Evolutionary conservation across 768 basidiomycete genomes (phyloP).

Genomic region (Trametes sanguinea): DNA sequence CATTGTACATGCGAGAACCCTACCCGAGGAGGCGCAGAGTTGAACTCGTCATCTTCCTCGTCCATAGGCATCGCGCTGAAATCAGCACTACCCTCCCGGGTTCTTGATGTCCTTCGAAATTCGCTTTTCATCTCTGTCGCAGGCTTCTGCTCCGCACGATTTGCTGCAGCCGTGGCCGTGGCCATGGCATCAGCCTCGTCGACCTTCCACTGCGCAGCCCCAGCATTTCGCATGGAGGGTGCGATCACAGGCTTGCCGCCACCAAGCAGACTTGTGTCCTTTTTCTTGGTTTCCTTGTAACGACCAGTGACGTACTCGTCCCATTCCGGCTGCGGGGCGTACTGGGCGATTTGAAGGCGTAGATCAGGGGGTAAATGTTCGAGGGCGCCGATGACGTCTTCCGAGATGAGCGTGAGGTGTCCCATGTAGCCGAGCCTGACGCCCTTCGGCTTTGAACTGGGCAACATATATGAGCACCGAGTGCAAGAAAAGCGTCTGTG

Average conservation of each 20-base stretch:
- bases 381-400: slow-evolving; percentile 89
- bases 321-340: slow-evolving; percentile 83
- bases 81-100: slow-evolving; percentile 59
- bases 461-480: slow-evolving; percentile 3
- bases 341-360: slow-evolving; percentile 58
- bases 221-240: slow-evolving; percentile 56
- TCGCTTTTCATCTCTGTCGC: slow-evolving; percentile 49
- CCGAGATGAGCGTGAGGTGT: slow-evolving; percentile 91
- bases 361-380: slow-evolving; percentile 86
- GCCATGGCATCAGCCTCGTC: slow-evolving; percentile 50
- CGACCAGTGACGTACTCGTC: slow-evolving; percentile 85
- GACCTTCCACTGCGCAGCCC: slow-evolving; percentile 69
- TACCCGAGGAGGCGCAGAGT: slow-evolving; percentile 48
- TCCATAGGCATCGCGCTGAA: slow-evolving; percentile 57
- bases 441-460: slow-evolving; percentile 70
- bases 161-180: slow-evolving; percentile 25
- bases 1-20: slow-evolving; percentile 18
- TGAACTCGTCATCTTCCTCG: slow-evolving; percentile 46
- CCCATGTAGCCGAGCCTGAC: slow-evolving; percentile 95
- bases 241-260: slow-evolving; percentile 77
- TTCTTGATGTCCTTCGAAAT: slow-evolving; percentile 53
- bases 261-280: slow-evolving; percentile 78
- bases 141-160: slow-evolving; percentile 19
- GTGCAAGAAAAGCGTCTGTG: slow-evolving; percentile 1
- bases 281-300: slow-evolving; percentile 83